Base-by-base conservation (phyloP, 805 yeast genomes). In the Yamadazyma paraphyllophila region DNA sequence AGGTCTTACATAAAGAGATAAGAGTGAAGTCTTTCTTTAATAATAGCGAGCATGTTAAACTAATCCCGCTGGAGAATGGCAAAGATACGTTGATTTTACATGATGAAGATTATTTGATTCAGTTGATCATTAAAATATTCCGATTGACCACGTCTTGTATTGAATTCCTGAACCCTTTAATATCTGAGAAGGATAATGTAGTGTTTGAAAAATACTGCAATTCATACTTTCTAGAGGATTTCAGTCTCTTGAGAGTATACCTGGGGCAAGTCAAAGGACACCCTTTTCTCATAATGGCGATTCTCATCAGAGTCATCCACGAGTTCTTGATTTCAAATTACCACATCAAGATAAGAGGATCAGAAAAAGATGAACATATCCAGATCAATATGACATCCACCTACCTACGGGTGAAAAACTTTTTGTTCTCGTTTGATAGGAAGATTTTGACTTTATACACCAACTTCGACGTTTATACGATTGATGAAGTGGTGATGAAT, bases 191-290 rank as follows among this genome's bases (percentile, higher is more conserved):
- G 4, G 33, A 24, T 14, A 17, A 13, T 14, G 42, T 33, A 7
- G 49, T 42, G 15, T 33, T 29, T 36, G 48, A 39, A 12, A 43
- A 47, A 13, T 50, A 47, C 20, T 12, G 24, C 15, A 26, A 37
- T 14, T 12, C 32, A 2, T 37, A 34, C 29, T 50, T 25, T 16
- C 15, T 48, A 1, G 65, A 62, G 45, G 64, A 61, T 48, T 56
- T 52, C 31, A 55, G 55, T 40, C 45, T 62, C 12, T 32, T 60
- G 9, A 40, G 60, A 29, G 36, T 62, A 2, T 62, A 61, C 41
- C 30, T 59, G n/a, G 55, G 57, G 17, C 45, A 51, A 20, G 49
- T 50, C 10, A 51, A 41, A 17, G 63, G 63, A 1, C 58, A 54
- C 41, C 56, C 55, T 1, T 37, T 47, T 15, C 15, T 59, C 14